Evolutionary conservation across 202 grass and related monocot genomes (phyloP), one percentile per base, ranked within the genome.

Genomic region (Sporobolus alterniflorus): DNA sequence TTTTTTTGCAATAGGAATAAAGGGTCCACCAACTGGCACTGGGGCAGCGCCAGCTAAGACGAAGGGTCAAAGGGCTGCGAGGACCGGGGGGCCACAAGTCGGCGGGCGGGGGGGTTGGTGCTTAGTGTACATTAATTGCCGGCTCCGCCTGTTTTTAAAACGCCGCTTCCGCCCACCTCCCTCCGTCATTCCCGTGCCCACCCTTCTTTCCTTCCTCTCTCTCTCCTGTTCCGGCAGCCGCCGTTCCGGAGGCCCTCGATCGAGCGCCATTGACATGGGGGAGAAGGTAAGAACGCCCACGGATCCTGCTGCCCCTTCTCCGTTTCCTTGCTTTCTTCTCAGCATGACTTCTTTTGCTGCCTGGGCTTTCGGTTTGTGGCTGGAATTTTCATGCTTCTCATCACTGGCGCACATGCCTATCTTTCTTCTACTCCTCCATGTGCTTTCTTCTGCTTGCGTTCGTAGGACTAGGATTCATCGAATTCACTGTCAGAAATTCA

Each of bases 261-360:
- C n/a, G n/a, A 30, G 63, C 69, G 51, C 67, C 79, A 64, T 62
- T 83, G 52, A 22, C 20, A 87, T 90, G 84, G 84, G 75, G 32
- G 89, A 84, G 74, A 84, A 90, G 89, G 89, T 29, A 0, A 74
- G 26, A 48, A 0, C 51, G 0, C 69, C 25, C 8, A 5, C 14
- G 61, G 5, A 7, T 28, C 65, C 28, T 59, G 42, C 24, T 9
- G 24, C 39, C 22, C 0, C 26, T 15, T 20, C 20, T 15, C 3
- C 9, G 31, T 25, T 57, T 31, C 5, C 10, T 60, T 36, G 20
- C 3, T 69, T 25, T 2, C 1, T 6, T 26, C 42, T 64, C 16
- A 16, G 31, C 20, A 26, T 21, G 28, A n/a, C n/a, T n/a, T n/a
- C n/a, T n/a, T n/a, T n/a, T n/a, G n/a, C n/a, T n/a, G n/a, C n/a